Evolutionary conservation across 306 rosid genomes (phyloP), one percentile per base, ranked within the genome.

Genomic region (Prunus davidiana): DNA sequence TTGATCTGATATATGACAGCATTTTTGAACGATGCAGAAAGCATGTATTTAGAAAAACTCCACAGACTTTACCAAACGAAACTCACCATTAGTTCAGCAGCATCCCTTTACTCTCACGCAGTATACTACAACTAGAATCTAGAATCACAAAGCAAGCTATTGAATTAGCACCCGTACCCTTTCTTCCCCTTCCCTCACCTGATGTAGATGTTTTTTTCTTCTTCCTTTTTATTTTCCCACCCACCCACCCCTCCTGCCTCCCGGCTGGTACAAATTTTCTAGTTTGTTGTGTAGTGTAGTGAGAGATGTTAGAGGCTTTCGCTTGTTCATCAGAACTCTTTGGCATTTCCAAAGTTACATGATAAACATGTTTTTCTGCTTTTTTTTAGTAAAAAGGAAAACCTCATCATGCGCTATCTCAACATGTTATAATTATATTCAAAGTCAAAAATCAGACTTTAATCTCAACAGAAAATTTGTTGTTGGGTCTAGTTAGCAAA

Each of bases 1-100:
- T 96, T 84, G 99, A 96, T 76, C 67, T 92, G 18, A 83, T 96
- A 79, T 96, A 96, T 61, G 94, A 96, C 73, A 85, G 96, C 58
- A 96, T 96, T 81, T 96, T 96, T 52, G 88, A 92, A 86, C 93
- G 98, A 8, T 96, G 99, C 88, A 91, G 99, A 81, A 92, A 92
- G 64, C 97, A 96, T 77, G 97, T 80, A 30, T 92, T 89, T 79
- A 87, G 90, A 80, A 92, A 84, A 86, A 81, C 87, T 24, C 91
- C 69, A 65, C 96, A 88, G 71, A 89, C 88, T n/a, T 18, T 96
- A 76, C 99, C 96, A 20, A 87, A 91, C 75, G 86, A 92, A 80
- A 47, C 78, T 49, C 81, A 82, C 52, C 89, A 83, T 11, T 94
- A 89, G 88, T 76, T n/a, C 41, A 18, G 41, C 51, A 73, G 41